Base-by-base conservation (phyloP, 257 asterid species). In the Henckelia pumila region DNA sequence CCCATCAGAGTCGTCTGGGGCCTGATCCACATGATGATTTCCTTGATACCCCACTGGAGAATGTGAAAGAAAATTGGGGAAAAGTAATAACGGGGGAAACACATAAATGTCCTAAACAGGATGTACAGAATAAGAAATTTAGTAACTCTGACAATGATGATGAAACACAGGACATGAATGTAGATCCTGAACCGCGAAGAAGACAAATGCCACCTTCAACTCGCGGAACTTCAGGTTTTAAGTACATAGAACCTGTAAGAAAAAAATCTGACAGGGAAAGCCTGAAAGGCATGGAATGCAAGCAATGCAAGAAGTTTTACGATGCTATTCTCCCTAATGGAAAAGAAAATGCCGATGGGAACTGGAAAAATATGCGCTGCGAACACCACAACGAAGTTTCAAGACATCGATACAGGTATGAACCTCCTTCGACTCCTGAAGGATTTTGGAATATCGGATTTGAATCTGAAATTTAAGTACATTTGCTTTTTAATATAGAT, bases 391-490 rank as follows among this genome's bases (percentile, higher is more conserved):
- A 88, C 28, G 96, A 92, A 73, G 99, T 91, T 61, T 94, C 99
- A 22, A 81, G 97, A 79, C 99, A 94, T 81, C 90, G 99, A 37
- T 94, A 88, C 57, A 84, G 86, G 86, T 90, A 86, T 63, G 96
- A 89, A 61, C 99, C 97, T 78, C 99, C 97, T 70, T 80, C 56
- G 32, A 91, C 99, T 72, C 99, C 97, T 26, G 97, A 91, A 77
- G 99, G 99, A 64, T 94, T 94, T 76, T 94, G 97, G 97, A 91
- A 94, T 80, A 87, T 91, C 66, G 96, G 97, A 37, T 91, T 94
- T 78, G 96, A 91, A 70, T 84, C 96, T 70, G 97, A 91, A 78
- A 91, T 73, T 86, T 94, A 82, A 79, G 59, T 55, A 76, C 59
- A 0, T 3, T 40, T 11, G 50, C 50, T 11, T 13, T 40, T 13